phyloP scores from a whole-genome alignment of 176 grass and related monocot species.

The Triticum timopheevii region DNA sequence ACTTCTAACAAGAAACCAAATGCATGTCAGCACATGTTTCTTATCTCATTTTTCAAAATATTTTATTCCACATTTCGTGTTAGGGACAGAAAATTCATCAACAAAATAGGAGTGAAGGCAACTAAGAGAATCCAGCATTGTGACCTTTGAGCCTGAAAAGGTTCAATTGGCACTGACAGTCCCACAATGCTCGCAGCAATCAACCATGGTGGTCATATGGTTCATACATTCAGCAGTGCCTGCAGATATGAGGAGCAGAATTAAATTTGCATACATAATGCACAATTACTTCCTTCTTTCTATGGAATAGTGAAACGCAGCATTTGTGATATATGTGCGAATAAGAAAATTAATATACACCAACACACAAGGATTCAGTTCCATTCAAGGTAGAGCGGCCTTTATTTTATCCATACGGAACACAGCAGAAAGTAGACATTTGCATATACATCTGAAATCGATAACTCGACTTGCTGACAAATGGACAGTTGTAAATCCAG shows the following conservation, averaged over 20 bases:
- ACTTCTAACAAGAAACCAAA: background rate
- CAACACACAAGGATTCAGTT: background rate
- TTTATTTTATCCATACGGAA: background rate
- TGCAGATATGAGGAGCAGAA: background rate
- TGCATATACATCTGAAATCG: background rate
- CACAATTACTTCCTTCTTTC: background rate
- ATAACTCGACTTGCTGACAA: background rate
- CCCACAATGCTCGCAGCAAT: background rate
- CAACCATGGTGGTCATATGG: background rate
- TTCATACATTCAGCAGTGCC: background rate
- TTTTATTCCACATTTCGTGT: conserved; percentile 26
- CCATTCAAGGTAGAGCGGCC: background rate
- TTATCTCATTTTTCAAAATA: background rate
- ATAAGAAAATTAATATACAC: background rate
- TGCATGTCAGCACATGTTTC: background rate
- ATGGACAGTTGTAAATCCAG: background rate
- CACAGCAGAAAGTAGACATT: background rate
- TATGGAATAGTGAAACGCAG: no score
- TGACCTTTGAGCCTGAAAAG: background rate
- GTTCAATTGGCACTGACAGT: background rate
- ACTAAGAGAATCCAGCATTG: background rate
- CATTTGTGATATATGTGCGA: background rate
- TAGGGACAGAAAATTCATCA: conserved; percentile 13
- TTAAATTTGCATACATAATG: background rate
- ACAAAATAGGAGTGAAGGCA: background rate